phyloP scores from a whole-genome alignment of 805 yeast species.

The Trichomonascus vanleenenianus region DNA sequence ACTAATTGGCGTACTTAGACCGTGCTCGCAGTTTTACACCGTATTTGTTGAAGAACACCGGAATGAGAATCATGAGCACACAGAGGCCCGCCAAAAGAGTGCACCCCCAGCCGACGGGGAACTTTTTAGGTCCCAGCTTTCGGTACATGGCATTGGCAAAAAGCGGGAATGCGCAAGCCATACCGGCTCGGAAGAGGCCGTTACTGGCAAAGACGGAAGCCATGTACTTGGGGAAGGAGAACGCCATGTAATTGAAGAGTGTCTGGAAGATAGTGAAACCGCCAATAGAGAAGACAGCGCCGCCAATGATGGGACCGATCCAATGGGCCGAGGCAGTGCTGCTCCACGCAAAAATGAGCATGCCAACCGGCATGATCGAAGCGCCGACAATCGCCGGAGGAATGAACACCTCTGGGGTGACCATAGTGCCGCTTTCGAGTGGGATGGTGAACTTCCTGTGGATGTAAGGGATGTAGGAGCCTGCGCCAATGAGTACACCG shows the following conservation, averaged over 20 bases:
- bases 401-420: conserved; percentile 4
- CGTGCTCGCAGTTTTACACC: conserved; percentile 35
- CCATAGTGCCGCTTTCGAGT: not conserved
- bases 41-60: conserved; percentile 41
- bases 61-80: conserved; percentile 43
- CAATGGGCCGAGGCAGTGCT: conserved; percentile 36
- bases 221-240: conserved; percentile 39
- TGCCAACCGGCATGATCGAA: conserved; percentile 35
- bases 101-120: conserved; percentile 50
- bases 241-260: conserved; percentile 41
- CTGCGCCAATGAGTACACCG: conserved; percentile 30
- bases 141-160: conserved; percentile 51
- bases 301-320: conserved; percentile 41
- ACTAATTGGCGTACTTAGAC: conserved; percentile 25
- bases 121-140: conserved; percentile 30
- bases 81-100: conserved; percentile 37
- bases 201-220: conserved; percentile 53
- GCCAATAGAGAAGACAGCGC: conserved; percentile 33
- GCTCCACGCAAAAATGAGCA: conserved; percentile 46
- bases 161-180: conserved; percentile 50
- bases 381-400: conserved; percentile 34
- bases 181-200: conserved; percentile 38
- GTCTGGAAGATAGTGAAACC: conserved; percentile 45
- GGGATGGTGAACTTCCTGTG: conserved; percentile 2
- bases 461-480: conserved; percentile 3